phyloP scores from a whole-genome alignment of 2,329 filamentous ascomycete species.

The Fusarium chaquense region DNA sequence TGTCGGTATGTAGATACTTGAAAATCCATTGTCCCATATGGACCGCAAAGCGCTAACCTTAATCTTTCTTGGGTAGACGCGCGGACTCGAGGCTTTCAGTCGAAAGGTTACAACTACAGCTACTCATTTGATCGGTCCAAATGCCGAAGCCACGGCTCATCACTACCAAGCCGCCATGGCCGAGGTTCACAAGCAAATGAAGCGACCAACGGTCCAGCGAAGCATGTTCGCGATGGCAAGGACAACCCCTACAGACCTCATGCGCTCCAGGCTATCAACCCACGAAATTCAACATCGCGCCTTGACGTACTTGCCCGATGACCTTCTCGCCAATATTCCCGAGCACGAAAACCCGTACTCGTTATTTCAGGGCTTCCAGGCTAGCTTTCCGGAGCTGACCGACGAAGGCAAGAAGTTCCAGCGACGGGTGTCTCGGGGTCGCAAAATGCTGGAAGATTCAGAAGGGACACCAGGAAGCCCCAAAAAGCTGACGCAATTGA shows the following conservation, averaged over 20 bases:
- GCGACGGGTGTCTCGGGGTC: slow-evolving; percentile 77
- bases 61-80: slow-evolving; percentile 68
- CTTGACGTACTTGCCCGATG: slow-evolving; percentile 87
- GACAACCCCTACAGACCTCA: slow-evolving; percentile 92
- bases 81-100: slow-evolving; percentile 90
- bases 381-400: slow-evolving; percentile 78
- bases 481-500: slow-evolving; percentile 77
- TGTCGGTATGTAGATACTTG: slow-evolving; percentile 53
- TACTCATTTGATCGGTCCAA: slow-evolving; percentile 83
- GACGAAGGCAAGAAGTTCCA: slow-evolving; percentile 79
- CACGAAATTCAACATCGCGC: slow-evolving; percentile 95
- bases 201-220: slow-evolving; percentile 84
- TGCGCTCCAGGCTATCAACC: slow-evolving; percentile 90
- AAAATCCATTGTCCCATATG: slow-evolving; percentile 34
- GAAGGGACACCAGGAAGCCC: slow-evolving; percentile 67
- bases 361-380: slow-evolving; percentile 96
- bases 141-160: slow-evolving; percentile 63
- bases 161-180: slow-evolving; percentile 90
- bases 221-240: slow-evolving; percentile 91
- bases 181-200: slow-evolving; percentile 89
- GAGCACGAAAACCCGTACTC: slow-evolving; percentile 89
- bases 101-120: slow-evolving; percentile 96
- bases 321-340: slow-evolving; percentile 89
- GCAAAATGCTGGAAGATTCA: slow-evolving; percentile 79
- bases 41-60: slow-evolving; percentile 34